These are phyloP conservation scores for Debaryomyces sp. DNA, from an alignment of 1,139 yeast species.

Conservation along the genomic window DNA sequence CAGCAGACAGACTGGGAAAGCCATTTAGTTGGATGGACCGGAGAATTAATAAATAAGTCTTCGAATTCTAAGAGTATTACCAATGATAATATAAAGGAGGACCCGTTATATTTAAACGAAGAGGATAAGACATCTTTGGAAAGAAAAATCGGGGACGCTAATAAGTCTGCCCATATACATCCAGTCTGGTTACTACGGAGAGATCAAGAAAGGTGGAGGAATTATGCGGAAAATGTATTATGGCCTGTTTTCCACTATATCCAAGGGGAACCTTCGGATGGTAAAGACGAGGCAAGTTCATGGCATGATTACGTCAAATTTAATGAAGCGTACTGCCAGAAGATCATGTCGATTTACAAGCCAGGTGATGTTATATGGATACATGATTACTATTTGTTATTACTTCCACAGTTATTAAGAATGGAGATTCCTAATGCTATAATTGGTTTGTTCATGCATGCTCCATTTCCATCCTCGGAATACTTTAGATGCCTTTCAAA, in stretches of 20 bases:
- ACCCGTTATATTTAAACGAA: slow-evolving; percentile 63
- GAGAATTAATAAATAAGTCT: slow-evolving; percentile 63
- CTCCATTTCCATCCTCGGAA: slow-evolving; percentile 96
- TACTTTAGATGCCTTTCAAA: slow-evolving; percentile 87
- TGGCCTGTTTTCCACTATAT: slow-evolving; percentile 98
- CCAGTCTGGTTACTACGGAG: slow-evolving; percentile 85
- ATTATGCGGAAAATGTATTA: slow-evolving; percentile 83
- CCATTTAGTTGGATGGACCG: slow-evolving; percentile 93
- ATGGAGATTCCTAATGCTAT: slow-evolving; percentile 79
- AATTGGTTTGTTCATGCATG: slow-evolving; percentile 83
- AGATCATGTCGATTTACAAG: slow-evolving; percentile 67
- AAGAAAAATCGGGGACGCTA: slow-evolving; percentile 41
- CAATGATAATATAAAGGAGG: slow-evolving; percentile 41
- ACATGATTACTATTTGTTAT: slow-evolving; percentile 86
- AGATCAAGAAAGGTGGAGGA: slow-evolving; percentile 79
- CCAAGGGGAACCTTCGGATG: slow-evolving; percentile 66
- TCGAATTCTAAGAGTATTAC: slow-evolving; percentile 14
- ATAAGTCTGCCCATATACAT: slow-evolving; percentile 57
- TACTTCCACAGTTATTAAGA: slow-evolving; percentile 84
- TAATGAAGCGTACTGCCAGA: slow-evolving; percentile 87
- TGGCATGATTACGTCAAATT: slow-evolving; percentile 92
- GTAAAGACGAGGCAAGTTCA: slow-evolving; percentile 71
- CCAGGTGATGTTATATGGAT: slow-evolving; percentile 96
- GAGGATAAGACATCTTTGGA: slow-evolving; percentile 56
- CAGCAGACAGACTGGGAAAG: slow-evolving; percentile 82